Base-by-base conservation (phyloP, 148 eudicot species). In the Chenopodium quinoa region DNA sequence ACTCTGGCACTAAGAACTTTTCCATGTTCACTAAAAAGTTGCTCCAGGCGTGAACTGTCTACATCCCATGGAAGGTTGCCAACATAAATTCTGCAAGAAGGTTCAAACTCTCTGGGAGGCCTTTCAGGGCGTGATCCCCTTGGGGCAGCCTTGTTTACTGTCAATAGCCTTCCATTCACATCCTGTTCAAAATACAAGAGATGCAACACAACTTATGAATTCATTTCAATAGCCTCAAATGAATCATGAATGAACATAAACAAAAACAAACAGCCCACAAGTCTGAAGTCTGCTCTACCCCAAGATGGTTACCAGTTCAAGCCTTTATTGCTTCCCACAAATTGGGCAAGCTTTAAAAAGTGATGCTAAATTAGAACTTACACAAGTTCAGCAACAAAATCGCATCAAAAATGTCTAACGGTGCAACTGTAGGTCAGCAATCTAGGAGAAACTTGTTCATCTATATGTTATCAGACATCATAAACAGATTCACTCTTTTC, bases 61-160 rank as follows among this genome's bases (percentile, higher is more conserved):
- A 96, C 89, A 40, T 89, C 92, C 98, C 98, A 94, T 52, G 99
- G 93, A 82, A 96, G 88, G 85, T 96, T 96, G 4, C 95, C 98
- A 11, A 96, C 98, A 84, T 93, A 96, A 48, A 91, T 64, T 84
- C 91, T 91, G 86, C 71, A 87, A 46, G 87, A 20, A 58, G 95
- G 87, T 64, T 84, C 90, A 75, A 76, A 89, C n/a, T 79, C 88
- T 47, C 92, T 81, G 71, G 92, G 88, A 8, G 94, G 80, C 32
- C 97, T 89, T 76, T 93, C 94, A 31, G 91, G 89, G 52, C 89
- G 88, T 81, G 95, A 67, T 78, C 99, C 99, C 85, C 92, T 90
- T 73, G 97, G 97, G 56, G 95, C 90, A 84, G 99, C 99, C 88
- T 91, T 96, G 90, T 96, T 93, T 58, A 93, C 99, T 11, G 91